Conservation (phyloP, 148 eudicot species). For the Vaccinium macrocarpon region DNA sequence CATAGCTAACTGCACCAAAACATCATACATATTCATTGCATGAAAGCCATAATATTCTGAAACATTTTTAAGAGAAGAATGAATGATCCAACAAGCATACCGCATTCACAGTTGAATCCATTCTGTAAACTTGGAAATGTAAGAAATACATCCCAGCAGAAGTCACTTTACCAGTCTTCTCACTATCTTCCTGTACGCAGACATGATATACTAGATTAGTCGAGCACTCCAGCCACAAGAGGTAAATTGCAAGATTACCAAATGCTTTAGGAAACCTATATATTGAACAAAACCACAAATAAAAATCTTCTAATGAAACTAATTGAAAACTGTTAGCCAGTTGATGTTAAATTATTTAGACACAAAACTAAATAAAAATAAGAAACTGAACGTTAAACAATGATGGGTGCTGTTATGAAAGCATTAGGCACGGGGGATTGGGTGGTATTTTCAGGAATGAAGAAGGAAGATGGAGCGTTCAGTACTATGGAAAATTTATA, state of each 20-base stretch:
- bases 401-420: neutral
- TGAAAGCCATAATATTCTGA: neutral
- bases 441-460: neutral
- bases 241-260: conserved; percentile 11
- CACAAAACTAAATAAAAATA: neutral
- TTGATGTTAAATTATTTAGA: neutral
- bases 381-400: neutral
- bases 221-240: conserved; percentile 11
- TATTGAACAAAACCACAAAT: neutral
- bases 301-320: neutral
- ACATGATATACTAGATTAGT: conserved; percentile 11
- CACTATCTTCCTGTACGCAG: conserved; percentile 85
- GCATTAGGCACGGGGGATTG: neutral
- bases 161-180: conserved; percentile 88
- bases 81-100: conserved; percentile 21
- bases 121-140: conserved; percentile 97
- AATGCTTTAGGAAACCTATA: neutral
- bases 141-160: conserved; percentile 99
- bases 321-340: neutral
- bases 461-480: neutral
- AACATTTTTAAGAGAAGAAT: neutral
- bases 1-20: conserved; percentile 77
- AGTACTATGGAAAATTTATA: neutral
- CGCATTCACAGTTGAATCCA: conserved; percentile 95
- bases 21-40: conserved; percentile 8